Base-by-base conservation (phyloP, 164 flowering plant genomes). In the Buxus sempervirens region DNA sequence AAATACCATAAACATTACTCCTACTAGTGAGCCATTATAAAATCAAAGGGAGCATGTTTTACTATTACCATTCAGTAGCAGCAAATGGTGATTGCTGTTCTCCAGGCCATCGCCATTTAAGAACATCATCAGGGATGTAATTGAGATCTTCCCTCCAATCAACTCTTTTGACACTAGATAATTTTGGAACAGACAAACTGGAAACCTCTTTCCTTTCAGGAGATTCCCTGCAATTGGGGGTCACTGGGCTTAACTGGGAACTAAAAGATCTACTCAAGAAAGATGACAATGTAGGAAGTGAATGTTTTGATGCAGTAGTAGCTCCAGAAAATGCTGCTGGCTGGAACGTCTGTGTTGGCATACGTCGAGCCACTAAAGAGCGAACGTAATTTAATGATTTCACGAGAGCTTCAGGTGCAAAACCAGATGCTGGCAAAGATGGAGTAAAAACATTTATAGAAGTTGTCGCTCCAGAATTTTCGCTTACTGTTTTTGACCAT, bases 341-440 rank as follows among this genome's bases (percentile, higher is more conserved):
- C 69, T 91, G 96, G 73, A 91, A 91, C 27, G 88, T 87, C 56
- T 88, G 78, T 69, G 60, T 90, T 67, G 99, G 98, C 28, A 87
- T 72, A 76, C 90, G 85, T 76, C 82, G 88, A 70, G 85, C 84
- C 68, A 93, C 92, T 25, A 96, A 78, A 18, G 97, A 91, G 45
- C 97, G 95, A 54, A 93, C 84, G 79, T 90, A 96, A 77, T 85
- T 84, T 66, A 96, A 78, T 66, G 98, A 93, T 78, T 96, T 96
- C 28, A 87, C 83, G 62, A 93, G 90, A 19, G 90, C 75, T 27
- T 54, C 85, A 23, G 95, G 91, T 62, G 96, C 88, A 90, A 89
- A 86, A 77, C 78, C 87, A 72, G 93, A 81, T 24, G 86, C 88
- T 10, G 96, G 90, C 75, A 87, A 76, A 64, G 78, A 70, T 23